Conservation (phyloP, 2,329 filamentous ascomycete genomes). For the Trichophyton equinum region DNA sequence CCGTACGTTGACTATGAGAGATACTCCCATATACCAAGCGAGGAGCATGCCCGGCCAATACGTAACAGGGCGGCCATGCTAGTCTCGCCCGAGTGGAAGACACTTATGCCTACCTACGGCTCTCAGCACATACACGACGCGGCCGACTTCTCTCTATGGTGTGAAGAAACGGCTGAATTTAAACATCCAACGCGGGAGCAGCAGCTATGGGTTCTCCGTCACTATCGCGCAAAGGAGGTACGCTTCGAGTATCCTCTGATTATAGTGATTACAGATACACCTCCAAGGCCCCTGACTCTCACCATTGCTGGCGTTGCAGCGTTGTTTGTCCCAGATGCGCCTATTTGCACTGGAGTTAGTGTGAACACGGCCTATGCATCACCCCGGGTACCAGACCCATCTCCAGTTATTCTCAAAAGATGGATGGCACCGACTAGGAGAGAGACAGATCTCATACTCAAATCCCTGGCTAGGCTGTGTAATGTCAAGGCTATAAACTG, state of each 20-base stretch:
- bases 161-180: neutral
- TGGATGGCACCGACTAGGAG: neutral
- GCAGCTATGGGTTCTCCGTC: neutral
- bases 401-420: neutral
- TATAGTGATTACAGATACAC: neutral
- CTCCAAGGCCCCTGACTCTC: neutral
- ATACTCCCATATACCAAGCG: neutral
- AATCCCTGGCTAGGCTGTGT: neutral
- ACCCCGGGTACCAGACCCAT: neutral
- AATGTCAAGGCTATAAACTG: constrained; percentile 1
- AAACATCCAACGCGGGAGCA: neutral
- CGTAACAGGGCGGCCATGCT: neutral
- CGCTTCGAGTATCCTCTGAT: neutral
- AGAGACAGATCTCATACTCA: neutral
- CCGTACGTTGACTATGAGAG: neutral
- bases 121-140: neutral
- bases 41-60: neutral
- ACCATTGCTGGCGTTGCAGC: neutral
- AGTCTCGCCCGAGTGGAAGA: neutral
- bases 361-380: constrained; percentile 1
- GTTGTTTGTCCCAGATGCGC: neutral
- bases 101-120: neutral
- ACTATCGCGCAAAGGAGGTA: neutral
- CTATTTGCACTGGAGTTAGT: neutral
- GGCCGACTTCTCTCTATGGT: neutral